phyloP scores from a whole-genome alignment of 306 rosid species.

The Pueraria montana region DNA sequence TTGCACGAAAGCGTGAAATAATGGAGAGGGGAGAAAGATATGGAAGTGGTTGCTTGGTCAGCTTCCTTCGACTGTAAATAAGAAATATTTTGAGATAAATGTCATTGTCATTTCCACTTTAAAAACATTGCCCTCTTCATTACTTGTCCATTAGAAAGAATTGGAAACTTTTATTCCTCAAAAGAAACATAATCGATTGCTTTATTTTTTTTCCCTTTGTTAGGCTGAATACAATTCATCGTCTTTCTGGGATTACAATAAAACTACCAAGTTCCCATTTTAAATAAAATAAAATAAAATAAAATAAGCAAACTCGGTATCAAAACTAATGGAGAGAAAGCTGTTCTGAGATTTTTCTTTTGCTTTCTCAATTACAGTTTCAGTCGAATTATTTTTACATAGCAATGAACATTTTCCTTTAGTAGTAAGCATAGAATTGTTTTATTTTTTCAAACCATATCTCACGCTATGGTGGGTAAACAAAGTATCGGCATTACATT shows the following conservation, averaged over 20 bases:
- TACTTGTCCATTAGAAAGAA: too few species aligned
- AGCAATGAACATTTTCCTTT: conserved; percentile 34
- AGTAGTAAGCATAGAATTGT: neutral
- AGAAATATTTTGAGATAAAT: conserved; percentile 45
- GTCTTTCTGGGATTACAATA: too few species aligned
- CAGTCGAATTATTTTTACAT: conserved; percentile 21
- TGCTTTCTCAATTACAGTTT: neutral
- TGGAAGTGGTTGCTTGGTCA: conserved; percentile 35
- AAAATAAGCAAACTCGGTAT: too few species aligned
- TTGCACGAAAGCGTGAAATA: conserved; percentile 29
- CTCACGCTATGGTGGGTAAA: neutral
- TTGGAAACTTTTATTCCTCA: too few species aligned
- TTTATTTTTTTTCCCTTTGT: too few species aligned
- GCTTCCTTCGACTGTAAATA: conserved; percentile 46
- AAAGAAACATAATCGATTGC: too few species aligned
- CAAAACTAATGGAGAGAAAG: too few species aligned
- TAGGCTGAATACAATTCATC: too few species aligned
- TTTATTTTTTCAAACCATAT: conserved; percentile 27
- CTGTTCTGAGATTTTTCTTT: too few species aligned
- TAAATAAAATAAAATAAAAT: too few species aligned
- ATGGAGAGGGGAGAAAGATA: conserved; percentile 27
- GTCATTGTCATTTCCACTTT: conserved; percentile 48
- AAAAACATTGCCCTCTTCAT: too few species aligned
- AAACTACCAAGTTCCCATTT: too few species aligned
- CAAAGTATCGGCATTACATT: conserved; percentile 22